Base-by-base conservation (phyloP, 2,329 filamentous ascomycete species). In the Scopulariopsis brevicaulis region DNA sequence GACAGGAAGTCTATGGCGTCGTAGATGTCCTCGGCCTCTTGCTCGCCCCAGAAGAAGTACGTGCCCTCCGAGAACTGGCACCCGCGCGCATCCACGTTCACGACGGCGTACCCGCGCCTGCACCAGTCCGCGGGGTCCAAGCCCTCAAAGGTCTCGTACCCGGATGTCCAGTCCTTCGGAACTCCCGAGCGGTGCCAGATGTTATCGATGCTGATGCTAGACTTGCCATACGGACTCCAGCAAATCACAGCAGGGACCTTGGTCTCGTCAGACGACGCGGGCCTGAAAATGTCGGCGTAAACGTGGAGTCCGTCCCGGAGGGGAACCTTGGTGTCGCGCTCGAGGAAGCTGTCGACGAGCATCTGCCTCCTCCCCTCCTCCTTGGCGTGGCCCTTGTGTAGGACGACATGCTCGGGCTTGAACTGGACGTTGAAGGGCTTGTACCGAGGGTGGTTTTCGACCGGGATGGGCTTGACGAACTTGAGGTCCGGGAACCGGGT, bases 141-240 rank as follows among this genome's bases (percentile, higher is more conserved):
- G 1, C 64, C 67, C 58, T 69, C 67, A 24, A 65, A 69, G 59
- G 66, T 68, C 48, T 68, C 64, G 18, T 65, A 59, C 1, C 62
- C 62, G 18, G 61, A 63, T 15, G 64, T 53, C 5, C 60, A 61
- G 24, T 50, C 55, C 34, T 62, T 58, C 4, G 66, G 65, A 2
- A 76, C 67, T 7, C 73, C 71, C 55, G 28, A 32, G 69, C 70
- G 37, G 71, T 68, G 69, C 69, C 71, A 4, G 67, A 65, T 1
- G 66, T 68, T 64, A 72, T 74, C 1, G 15, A 74, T 61, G 3
- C 69, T 69, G 18, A 66, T 70, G 59, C 70, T 74, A 59, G 73
- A 71, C 61, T 78, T 78, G 22, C 76, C 76, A 59, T 73, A 78
- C 15, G 69, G 70, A 7, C 68, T 71, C 73, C 73, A 78, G 54